These are phyloP conservation scores for Phylloporus rhodoxanthus DNA, from an alignment of 768 basidiomycete species.

Conservation along the genomic window DNA sequence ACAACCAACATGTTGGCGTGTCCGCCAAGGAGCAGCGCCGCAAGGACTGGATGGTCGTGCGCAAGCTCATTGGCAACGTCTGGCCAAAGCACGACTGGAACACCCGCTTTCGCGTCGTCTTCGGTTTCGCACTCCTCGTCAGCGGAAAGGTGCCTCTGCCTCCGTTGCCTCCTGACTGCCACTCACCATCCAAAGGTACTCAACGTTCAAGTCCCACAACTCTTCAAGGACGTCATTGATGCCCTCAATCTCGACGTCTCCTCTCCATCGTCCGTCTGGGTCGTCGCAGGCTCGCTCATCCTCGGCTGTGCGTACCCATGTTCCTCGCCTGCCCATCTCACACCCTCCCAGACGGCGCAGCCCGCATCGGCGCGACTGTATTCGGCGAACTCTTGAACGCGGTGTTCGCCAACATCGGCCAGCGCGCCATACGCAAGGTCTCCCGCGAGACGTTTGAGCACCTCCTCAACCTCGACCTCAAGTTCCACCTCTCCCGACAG, in stretches of 20 bases:
- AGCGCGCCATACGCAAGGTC: conserved; percentile 89
- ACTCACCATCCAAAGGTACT: conserved; percentile 50
- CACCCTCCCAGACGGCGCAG: conserved; percentile 66
- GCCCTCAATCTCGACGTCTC: conserved; percentile 79
- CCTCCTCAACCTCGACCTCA: conserved; percentile 81
- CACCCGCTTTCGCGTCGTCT: conserved; percentile 73
- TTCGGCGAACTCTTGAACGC: conserved; percentile 93
- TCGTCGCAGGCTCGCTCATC: conserved; percentile 84
- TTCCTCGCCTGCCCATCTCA: neutral
- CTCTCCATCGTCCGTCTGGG: conserved; percentile 74
- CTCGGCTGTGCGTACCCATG: conserved; percentile 69
- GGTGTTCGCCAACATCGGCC: conserved; percentile 93
- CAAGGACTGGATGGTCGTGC: conserved; percentile 85
- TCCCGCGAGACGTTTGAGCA: conserved; percentile 96
- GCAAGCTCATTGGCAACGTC: conserved; percentile 76
- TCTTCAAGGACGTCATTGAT: conserved; percentile 92
- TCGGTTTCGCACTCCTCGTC: conserved; percentile 76
- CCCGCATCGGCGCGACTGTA: conserved; percentile 82
- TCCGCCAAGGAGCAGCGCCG: conserved; percentile 48
- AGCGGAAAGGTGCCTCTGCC: conserved; percentile 66
- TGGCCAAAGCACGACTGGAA: conserved; percentile 88
- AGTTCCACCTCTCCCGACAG: conserved; percentile 88
- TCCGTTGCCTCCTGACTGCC: neutral
- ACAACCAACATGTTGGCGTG: conserved; percentile 10
- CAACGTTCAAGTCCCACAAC: conserved; percentile 96